A percentile compares a stretch with the other conserved stretches of the same genome.
Evolutionary conservation across 1,139 yeast genomes (phyloP).

Genomic region (Candida buenavistaensis): DNA sequence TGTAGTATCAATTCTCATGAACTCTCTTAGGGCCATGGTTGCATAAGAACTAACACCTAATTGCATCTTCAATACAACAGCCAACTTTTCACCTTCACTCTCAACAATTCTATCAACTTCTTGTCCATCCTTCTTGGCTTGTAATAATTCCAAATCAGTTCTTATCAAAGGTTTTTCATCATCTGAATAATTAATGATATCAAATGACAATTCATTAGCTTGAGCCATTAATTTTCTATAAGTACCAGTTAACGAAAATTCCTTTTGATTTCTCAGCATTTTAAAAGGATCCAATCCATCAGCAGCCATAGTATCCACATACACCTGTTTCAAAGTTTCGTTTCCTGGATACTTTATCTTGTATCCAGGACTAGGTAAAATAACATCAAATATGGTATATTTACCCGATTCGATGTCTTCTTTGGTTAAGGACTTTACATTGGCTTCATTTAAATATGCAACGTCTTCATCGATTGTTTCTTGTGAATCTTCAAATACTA

Average conservation of each 20-base stretch:
- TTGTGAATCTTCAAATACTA: slow-evolving; percentile 58
- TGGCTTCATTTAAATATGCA: slow-evolving; percentile 49
- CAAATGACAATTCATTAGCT: slow-evolving; percentile 66
- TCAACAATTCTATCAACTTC: slow-evolving; percentile 21
- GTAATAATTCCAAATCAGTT: slow-evolving; percentile 76
- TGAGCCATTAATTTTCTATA: slow-evolving; percentile 75
- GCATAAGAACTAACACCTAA: slow-evolving; percentile 91
- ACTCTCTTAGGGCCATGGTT: slow-evolving; percentile 94
- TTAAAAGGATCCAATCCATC: slow-evolving; percentile 83
- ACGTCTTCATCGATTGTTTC: slow-evolving; percentile 66
- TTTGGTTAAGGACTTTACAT: slow-evolving; percentile 70
- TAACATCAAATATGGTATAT: slow-evolving; percentile 77
- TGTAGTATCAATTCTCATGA: slow-evolving; percentile 80
- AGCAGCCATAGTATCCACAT: slow-evolving; percentile 70
- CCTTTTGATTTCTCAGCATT: slow-evolving; percentile 83
- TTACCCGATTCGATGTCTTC: slow-evolving; percentile 65
- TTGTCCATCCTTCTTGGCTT: slow-evolving; percentile 36
- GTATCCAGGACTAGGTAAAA: slow-evolving; percentile 93
- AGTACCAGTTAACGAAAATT: slow-evolving; percentile 89
- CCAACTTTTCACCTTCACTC: slow-evolving; percentile 52
- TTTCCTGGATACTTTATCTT: slow-evolving; percentile 82
- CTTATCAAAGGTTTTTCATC: slow-evolving; percentile 70
- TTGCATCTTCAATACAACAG: slow-evolving; percentile 74
- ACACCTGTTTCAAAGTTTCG: slow-evolving; percentile 57
- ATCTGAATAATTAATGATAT: slow-evolving; percentile 59